phyloP scores from a whole-genome alignment of 2,329 filamentous ascomycete species.

The Beauveria sp. region DNA sequence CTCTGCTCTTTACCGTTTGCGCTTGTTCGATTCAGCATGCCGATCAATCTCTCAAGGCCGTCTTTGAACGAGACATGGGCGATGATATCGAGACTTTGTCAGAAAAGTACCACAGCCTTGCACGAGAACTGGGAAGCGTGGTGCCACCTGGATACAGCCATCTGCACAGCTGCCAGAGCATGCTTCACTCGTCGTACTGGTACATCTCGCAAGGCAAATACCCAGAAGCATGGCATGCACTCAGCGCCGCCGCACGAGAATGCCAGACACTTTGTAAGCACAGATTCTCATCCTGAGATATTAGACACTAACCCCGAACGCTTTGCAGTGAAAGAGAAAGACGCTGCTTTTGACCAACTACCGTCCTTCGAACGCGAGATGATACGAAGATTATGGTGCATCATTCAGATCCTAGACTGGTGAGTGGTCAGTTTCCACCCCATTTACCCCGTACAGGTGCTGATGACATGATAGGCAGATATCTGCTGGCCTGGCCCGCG shows the following conservation, averaged over 20 bases:
- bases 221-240: constrained; percentile 29
- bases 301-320: too few relatives aligned
- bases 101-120: constrained; percentile 26
- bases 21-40: constrained; percentile 29
- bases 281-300: neutral
- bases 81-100: constrained; percentile 21
- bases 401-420: constrained; percentile 32
- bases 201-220: constrained; percentile 29
- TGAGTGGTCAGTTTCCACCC: constrained; percentile 13
- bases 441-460: neutral
- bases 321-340: constrained; percentile 23
- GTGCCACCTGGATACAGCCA: constrained; percentile 26
- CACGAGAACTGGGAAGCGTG: constrained; percentile 24
- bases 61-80: constrained; percentile 24
- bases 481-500: constrained; percentile 21
- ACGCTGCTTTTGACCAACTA: constrained; percentile 18
- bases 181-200: constrained; percentile 31
- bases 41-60: constrained; percentile 21
- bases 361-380: constrained; percentile 29
- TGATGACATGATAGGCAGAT: constrained; percentile 25
- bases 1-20: constrained; percentile 29
- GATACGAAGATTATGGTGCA: constrained; percentile 28
- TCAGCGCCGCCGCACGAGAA: constrained; percentile 27
- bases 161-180: constrained; percentile 25
- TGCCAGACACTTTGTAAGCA: constrained; percentile 24